Base-by-base conservation (phyloP, 1,284 basidiomycete genomes). In the Inonotus hispidus region DNA sequence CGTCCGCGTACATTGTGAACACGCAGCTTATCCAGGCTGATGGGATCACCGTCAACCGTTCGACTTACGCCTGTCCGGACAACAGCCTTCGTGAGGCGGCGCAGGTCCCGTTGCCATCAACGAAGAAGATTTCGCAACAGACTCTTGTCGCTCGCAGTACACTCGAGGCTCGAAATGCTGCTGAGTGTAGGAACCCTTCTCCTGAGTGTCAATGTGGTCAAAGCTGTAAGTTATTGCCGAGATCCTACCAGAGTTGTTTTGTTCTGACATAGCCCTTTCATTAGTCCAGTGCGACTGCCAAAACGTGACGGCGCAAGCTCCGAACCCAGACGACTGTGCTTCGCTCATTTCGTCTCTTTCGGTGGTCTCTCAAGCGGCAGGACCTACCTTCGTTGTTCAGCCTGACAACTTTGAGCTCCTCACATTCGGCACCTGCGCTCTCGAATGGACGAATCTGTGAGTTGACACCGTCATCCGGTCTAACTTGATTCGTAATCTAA, bases 341-440 rank as follows among this genome's bases (percentile, higher is more conserved):
- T 21, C 38, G 10, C 55, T 61, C 16, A 52, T 56, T 16, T 23
- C 16, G 6, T 27, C 45, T 21, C 50, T 38, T 16, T 29, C 60
- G 29, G 57, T 64, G 53, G 66, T 71, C 60, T 60, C 68, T n/a
- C 62, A 70, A 56, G 59, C 70, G 10, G 19, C 62, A 66, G 70
- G 64, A 49, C 65, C 70, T 32, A 67, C 67, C 1, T 72, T 71
- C 68, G 45, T 53, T 43, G 69, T 71, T 13, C 53, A 61, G n/a
- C 60, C 66, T 10, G 45, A 63, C 56, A 66, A 66, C 60, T 66
- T 64, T 23, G 66, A 70, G 58, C 65, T 66, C 50, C 65, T 71
- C 58, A 63, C 67, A 13, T 71, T 68, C 63, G 68, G 68, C 16
- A 72, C 71, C 4, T 71, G 70, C 60, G 66, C 68, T 32, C 66